phyloP scores from a whole-genome alignment of 352 stramenopile species.

The Plasmopara muralis region DNA sequence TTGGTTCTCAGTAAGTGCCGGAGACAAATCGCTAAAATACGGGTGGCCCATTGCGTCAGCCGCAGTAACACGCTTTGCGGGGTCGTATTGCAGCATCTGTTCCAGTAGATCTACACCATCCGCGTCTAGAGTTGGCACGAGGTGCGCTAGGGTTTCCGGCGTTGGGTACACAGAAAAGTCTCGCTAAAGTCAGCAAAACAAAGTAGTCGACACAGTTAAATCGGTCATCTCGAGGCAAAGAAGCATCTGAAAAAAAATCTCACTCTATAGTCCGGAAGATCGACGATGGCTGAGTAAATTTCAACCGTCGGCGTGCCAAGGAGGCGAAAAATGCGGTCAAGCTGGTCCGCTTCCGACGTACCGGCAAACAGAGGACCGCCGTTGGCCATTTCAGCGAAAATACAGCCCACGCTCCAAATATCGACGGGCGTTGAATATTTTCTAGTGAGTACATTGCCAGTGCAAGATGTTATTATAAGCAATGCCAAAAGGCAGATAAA shows the following conservation, averaged over 20 bases:
- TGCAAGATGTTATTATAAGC: not conserved
- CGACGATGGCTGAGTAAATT: constrained; percentile 94
- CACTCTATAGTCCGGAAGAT: constrained; percentile 95
- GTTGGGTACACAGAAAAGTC: constrained; percentile 90
- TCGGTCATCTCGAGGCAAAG: not conserved
- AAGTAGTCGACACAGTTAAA: constrained; percentile 8
- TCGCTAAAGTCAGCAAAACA: constrained; percentile 30
- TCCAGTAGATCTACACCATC: constrained; percentile 91
- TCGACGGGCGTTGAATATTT: constrained; percentile 99
- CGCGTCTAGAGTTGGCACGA: constrained; percentile 88
- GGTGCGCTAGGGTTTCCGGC: constrained; percentile 78
- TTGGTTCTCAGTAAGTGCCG: constrained; percentile 55
- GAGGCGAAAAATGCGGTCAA: constrained; percentile 97
- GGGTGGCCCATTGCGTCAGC: constrained; percentile 94
- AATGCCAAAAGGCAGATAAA: not conserved
- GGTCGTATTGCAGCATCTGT: constrained; percentile 87
- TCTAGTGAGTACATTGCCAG: constrained; percentile 18
- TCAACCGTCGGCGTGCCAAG: constrained; percentile 92
- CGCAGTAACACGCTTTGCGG: constrained; percentile 89
- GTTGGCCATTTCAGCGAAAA: constrained; percentile 97
- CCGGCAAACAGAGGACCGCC: constrained; percentile 92
- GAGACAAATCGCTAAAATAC: constrained; percentile 94
- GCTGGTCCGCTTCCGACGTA: constrained; percentile 95
- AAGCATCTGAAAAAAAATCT: constrained; percentile 6
- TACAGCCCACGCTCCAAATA: constrained; percentile 98